Base-by-base conservation (phyloP, 805 yeast species). In the Jamesozyma piceae region DNA sequence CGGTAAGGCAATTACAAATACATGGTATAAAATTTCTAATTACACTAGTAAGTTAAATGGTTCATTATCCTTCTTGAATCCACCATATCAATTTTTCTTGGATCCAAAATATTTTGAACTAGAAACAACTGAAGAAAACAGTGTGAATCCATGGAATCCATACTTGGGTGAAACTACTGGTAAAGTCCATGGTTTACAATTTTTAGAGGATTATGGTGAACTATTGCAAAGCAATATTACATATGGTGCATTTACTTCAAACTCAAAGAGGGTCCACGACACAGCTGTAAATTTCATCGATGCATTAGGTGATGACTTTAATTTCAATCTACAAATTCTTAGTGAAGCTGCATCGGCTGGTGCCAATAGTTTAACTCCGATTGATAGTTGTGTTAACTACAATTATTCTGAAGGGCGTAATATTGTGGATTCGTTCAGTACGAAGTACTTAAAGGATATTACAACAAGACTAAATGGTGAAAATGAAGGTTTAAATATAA, bases 401-500 rank as follows among this genome's bases (percentile, higher is more conserved):
- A 53, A 70, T 13, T 8, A 11, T 10, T 9, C 38, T 45, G 52
- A 45, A 18, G 46, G 51, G 19, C 39, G 42, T 22, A 53, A 48
- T n/a, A 31, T 52, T 14, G 32, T 47, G 22, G 50, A 42, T 17
- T 43, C 44, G 2, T 58, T 53, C 43, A 46, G 55, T 4, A 43
- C 49, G 8, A 41, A 44, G 3, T 82, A 75, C 58, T 67, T 81
- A 49, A 51, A 59, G 5, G 65, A 60, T 18, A 84, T 85, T 24
- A 72, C 80, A 5, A 58, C 58, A n/a, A 71, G 94, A 52, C 64
- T 83, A 39, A 73, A 73, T 52, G 57, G 58, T 37, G 66, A 71
- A 39, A 75, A 83, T 42, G 75, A 77, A 3, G 81, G 78, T 2
- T 65, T 67, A 49, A 65, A 75, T 49, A 49, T 83, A 42, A 71